A percentile compares a stretch with the other conserved stretches of the same genome.
These are phyloP conservation scores for Globisporangium irregulare DNA, from an alignment of 352 stramenopile species.

Conservation along the genomic window DNA sequence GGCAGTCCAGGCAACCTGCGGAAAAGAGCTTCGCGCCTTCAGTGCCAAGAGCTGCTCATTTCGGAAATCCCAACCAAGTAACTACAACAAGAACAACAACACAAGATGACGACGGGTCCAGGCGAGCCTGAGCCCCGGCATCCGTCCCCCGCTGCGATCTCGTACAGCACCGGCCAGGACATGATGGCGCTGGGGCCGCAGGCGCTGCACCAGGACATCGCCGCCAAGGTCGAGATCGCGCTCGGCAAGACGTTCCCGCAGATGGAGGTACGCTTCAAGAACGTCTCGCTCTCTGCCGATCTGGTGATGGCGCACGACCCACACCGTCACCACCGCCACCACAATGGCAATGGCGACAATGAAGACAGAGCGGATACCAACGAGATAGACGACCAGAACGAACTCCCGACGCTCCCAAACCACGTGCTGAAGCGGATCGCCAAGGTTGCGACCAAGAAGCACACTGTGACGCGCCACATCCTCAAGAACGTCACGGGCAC, in stretches of 20 bases:
- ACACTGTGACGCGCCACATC: conserved; percentile 17
- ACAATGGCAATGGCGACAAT: neutral
- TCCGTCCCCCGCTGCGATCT: conserved; percentile 13
- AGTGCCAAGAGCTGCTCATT: conserved; percentile 1
- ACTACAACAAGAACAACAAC: neutral
- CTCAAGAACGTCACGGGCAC: conserved; percentile 21
- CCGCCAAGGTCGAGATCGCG: conserved; percentile 30
- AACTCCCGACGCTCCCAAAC: conserved; percentile 40
- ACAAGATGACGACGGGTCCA: conserved; percentile 8
- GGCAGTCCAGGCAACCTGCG: neutral
- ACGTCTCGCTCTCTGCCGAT: conserved; percentile 42
- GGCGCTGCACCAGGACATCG: conserved; percentile 34
- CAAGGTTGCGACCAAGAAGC: conserved; percentile 18
- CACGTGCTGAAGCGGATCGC: conserved; percentile 28
- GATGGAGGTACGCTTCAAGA: conserved; percentile 47
- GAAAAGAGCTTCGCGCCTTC: neutral
- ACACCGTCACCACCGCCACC: neutral
- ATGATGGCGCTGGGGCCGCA: conserved; percentile 35
- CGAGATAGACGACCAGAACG: conserved; percentile 16
- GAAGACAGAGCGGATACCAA: neutral
- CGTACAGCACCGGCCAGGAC: conserved; percentile 23
- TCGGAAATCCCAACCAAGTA: neutral
- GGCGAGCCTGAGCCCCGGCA: conserved; percentile 5
- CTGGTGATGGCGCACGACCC: conserved; percentile 24
- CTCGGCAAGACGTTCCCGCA: conserved; percentile 38